These are phyloP conservation scores for Euphorbia peplus DNA, from an alignment of 345 rosid species.

Conservation along the genomic window DNA sequence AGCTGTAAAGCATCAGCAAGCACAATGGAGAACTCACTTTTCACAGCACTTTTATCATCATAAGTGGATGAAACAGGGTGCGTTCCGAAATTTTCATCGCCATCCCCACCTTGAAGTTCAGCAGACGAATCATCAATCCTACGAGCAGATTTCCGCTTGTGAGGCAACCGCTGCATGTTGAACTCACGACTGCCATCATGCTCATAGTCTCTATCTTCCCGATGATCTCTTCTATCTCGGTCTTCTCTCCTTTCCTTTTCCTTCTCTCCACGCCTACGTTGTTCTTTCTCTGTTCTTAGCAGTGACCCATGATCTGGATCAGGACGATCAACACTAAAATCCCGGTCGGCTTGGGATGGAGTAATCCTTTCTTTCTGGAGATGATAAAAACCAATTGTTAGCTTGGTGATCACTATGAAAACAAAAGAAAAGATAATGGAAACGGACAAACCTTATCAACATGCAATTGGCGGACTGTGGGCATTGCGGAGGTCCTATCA, in stretches of 20 bases:
- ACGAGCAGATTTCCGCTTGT: constrained; percentile 42
- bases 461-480: constrained; percentile 46
- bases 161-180: constrained; percentile 50
- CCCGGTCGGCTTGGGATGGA: constrained; percentile 48
- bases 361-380: constrained; percentile 69
- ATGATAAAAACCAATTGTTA: constrained; percentile 26
- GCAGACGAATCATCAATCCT: constrained; percentile 43
- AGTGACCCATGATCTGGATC: constrained; percentile 55
- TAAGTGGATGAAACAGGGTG: constrained; percentile 47
- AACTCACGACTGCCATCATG: constrained; percentile 57
- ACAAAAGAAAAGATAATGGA: constrained; percentile 2
- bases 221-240: constrained; percentile 56
- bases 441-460: constrained; percentile 59
- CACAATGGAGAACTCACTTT: constrained; percentile 40
- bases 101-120: constrained; percentile 65
- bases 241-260: constrained; percentile 73
- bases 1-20: constrained; percentile 4
- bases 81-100: constrained; percentile 49
- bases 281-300: constrained; percentile 64
- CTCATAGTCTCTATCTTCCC: constrained; percentile 55
- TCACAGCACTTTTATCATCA: constrained; percentile 67
- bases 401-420: constrained; percentile 19
- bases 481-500: constrained; percentile 64
- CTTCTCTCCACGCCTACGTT: constrained; percentile 59
- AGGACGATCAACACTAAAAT: constrained; percentile 50